phyloP scores from a whole-genome alignment of 78 protist genomes.

The Dictyostelium firmibasis region DNA sequence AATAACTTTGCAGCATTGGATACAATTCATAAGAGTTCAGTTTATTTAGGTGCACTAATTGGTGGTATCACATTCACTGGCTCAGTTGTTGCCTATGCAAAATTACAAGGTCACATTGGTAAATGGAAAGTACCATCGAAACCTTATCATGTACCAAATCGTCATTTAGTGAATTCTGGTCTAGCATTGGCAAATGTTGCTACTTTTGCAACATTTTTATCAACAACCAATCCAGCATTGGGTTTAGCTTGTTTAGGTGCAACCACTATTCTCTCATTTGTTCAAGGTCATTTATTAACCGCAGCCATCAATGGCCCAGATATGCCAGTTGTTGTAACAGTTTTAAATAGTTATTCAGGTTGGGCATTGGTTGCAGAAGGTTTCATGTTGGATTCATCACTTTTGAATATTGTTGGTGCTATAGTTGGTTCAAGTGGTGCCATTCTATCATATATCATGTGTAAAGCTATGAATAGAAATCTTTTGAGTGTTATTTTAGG shows the following conservation, averaged over 20 bases:
- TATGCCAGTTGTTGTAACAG: conserved; percentile 98
- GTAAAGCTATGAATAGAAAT: conserved; percentile 98
- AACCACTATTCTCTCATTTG: conserved; percentile 54
- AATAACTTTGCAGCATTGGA: conserved; percentile 11
- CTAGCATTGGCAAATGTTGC: conserved; percentile 54
- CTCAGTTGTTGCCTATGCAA: conserved; percentile 95
- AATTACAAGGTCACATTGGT: conserved; percentile 89
- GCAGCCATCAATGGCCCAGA: conserved; percentile 98
- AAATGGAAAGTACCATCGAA: conserved; percentile 28
- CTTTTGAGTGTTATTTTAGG: conserved; percentile 94
- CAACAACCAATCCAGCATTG: conserved; percentile 46
- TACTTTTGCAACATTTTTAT: conserved; percentile 36
- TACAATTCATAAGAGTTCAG: conserved; percentile 40
- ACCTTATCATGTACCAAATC: conserved; percentile 82
- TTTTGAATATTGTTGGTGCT: conserved; percentile 95
- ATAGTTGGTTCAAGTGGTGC: conserved; percentile 98
- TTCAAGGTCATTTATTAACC: conserved; percentile 89
- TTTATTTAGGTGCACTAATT: conserved; percentile 87
- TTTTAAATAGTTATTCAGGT: conserved; percentile 97
- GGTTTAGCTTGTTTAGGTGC: conserved; percentile 62
- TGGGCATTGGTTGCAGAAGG: conserved; percentile 93
- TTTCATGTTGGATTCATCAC: conserved; percentile 89
- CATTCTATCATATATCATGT: conserved; percentile 98
- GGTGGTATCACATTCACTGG: conserved; percentile 96
- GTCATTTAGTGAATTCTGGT: conserved; percentile 71